A percentile compares a stretch with the other conserved stretches of the same genome.
Conservation (phyloP, 768 basidiomycete species). For the Polyporus arcularius region DNA sequence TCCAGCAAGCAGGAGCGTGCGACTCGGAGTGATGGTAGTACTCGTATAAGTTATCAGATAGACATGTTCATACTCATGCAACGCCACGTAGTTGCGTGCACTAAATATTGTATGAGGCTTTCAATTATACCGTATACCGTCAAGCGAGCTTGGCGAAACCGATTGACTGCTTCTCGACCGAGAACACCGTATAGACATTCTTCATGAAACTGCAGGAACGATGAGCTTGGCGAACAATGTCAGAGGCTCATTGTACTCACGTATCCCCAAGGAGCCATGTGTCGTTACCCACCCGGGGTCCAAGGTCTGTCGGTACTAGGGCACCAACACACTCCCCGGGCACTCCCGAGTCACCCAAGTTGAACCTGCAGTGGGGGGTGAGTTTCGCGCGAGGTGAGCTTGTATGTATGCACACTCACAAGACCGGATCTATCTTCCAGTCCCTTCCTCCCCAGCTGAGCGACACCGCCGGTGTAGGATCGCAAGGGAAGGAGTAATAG, state of each 20-base stretch:
- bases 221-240: slow-evolving; percentile 4
- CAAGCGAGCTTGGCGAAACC: slow-evolving; percentile 4
- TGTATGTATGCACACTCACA: slow-evolving; percentile 4
- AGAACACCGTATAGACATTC: slow-evolving; percentile 22
- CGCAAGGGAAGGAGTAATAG: slow-evolving; percentile 29
- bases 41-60: too few relatives aligned
- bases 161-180: slow-evolving; percentile 7
- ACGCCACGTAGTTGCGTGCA: too few relatives aligned
- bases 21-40: too few relatives aligned
- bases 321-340: slow-evolving; percentile 1
- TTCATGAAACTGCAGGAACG: neutral
- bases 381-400: slow-evolving; percentile 23
- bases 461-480: slow-evolving; percentile 9
- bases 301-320: neutral
- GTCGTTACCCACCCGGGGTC: neutral
- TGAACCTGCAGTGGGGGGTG: slow-evolving; percentile 10
- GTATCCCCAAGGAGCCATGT: slow-evolving; percentile 12
- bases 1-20: too few relatives aligned
- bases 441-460: too few relatives aligned
- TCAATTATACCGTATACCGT: neutral
- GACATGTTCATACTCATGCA: too few relatives aligned
- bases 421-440: too few relatives aligned
- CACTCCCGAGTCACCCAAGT: slow-evolving; percentile 7
- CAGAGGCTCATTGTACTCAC: neutral
- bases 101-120: too few relatives aligned